Evolutionary conservation across 2,329 filamentous ascomycete species (phyloP).

Genomic region (Phialophora expanda): DNA sequence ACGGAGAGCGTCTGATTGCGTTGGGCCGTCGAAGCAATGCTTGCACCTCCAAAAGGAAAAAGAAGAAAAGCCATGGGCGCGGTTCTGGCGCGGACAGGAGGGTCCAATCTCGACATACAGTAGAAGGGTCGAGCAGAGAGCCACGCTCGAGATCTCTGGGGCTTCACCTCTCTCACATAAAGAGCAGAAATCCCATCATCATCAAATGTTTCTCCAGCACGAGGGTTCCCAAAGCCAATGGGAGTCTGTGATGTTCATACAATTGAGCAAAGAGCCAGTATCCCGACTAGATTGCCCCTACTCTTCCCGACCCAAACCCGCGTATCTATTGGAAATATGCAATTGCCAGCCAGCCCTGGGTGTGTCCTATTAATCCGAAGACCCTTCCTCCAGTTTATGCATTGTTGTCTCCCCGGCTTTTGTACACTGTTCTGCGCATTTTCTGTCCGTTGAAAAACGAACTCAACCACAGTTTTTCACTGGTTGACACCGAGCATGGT

Average conservation of each 20-base stretch:
- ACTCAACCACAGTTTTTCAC: neutral
- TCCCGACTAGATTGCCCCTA: neutral
- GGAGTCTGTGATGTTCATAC: slow-evolving; percentile 9
- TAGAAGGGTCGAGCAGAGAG: slow-evolving; percentile 43
- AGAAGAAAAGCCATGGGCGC: neutral
- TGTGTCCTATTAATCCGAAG: neutral
- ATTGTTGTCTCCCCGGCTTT: neutral
- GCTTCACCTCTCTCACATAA: slow-evolving; percentile 10
- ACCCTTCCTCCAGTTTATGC: neutral
- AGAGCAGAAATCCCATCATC: slow-evolving; percentile 31
- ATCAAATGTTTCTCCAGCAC: slow-evolving; percentile 22
- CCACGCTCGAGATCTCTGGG: slow-evolving; percentile 21
- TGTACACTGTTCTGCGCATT: slow-evolving; percentile 18
- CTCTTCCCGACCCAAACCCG: neutral
- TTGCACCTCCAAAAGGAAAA: neutral
- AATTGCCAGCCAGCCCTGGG: neutral
- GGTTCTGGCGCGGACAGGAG: neutral
- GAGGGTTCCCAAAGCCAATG: neutral
- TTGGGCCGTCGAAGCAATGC: neutral
- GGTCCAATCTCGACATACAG: slow-evolving; percentile 9
- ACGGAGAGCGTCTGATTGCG: neutral
- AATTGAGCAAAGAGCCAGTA: slow-evolving; percentile 15
- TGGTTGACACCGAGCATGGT: slow-evolving; percentile 7
- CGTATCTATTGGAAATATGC: neutral
- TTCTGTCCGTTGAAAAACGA: neutral